Evolutionary conservation across 768 basidiomycete species (phyloP).

Genomic region (Myochromella boudieri): DNA sequence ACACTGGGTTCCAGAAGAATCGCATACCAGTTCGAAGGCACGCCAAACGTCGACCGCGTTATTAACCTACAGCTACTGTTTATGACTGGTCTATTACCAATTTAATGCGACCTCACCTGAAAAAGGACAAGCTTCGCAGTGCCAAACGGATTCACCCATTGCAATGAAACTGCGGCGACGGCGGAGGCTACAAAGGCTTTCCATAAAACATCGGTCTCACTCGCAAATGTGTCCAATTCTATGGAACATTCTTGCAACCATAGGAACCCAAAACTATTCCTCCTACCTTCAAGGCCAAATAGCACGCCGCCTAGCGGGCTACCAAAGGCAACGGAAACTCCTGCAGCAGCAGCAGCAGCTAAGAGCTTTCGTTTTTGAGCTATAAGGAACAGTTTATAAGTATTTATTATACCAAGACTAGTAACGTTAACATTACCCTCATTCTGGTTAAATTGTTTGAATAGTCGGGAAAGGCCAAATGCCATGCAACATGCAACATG

Average conservation of each 20-base stretch:
- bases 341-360: conserved; percentile 82
- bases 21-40: conserved; percentile 65
- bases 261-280: not conserved
- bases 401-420: not conserved
- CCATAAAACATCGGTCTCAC: conserved; percentile 79
- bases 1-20: not conserved
- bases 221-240: conserved; percentile 69
- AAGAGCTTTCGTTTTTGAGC: conserved; percentile 81
- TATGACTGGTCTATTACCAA: not conserved
- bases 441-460: conserved; percentile 71
- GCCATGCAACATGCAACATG: conserved; percentile 86
- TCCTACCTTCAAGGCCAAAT: conserved; percentile 73
- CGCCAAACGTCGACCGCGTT: conserved; percentile 62
- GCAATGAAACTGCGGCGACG: conserved; percentile 81
- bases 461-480: conserved; percentile 62
- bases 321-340: conserved; percentile 87
- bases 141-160: conserved; percentile 84
- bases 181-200: conserved; percentile 88
- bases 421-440: conserved; percentile 51
- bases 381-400: conserved; percentile 20
- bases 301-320: conserved; percentile 85
- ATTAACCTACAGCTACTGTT: conserved; percentile 46
- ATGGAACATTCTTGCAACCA: not conserved
- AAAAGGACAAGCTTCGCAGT: conserved; percentile 83
- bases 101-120: conserved; percentile 42